These are phyloP conservation scores for Suhomyces kunorum DNA, from an alignment of 1,139 yeast genomes.

Conservation along the genomic window DNA sequence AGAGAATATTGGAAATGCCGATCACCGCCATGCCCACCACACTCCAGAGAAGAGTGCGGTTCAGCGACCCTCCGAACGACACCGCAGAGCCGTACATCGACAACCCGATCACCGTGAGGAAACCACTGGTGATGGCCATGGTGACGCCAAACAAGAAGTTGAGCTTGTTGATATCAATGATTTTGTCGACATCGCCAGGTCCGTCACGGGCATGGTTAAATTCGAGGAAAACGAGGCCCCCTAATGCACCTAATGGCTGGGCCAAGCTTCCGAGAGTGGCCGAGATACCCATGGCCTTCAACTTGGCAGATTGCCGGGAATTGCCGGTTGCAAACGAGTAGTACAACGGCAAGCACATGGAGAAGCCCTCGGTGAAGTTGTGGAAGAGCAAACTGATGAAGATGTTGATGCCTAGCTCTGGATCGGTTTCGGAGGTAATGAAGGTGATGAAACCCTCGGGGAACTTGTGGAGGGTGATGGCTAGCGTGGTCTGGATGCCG, in stretches of 20 bases:
- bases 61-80: constrained; percentile 64
- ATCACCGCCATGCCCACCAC: constrained; percentile 47
- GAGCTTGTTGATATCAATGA: constrained; percentile 35
- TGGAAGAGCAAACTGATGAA: constrained; percentile 84
- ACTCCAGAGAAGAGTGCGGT: constrained; percentile 54
- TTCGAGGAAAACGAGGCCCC: constrained; percentile 63
- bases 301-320: constrained; percentile 39
- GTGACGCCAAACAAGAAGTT: constrained; percentile 60
- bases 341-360: constrained; percentile 88
- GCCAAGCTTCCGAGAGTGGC: constrained; percentile 77
- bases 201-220: constrained; percentile 31
- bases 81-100: constrained; percentile 85
- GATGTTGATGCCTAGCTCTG: constrained; percentile 72
- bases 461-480: constrained; percentile 83
- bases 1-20: constrained; percentile 28
- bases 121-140: constrained; percentile 80
- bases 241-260: constrained; percentile 85
- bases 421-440: constrained; percentile 74
- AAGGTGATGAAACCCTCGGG: constrained; percentile 95
- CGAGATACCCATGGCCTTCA: constrained; percentile 64
- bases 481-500: constrained; percentile 87
- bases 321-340: constrained; percentile 50
- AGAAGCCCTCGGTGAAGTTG: constrained; percentile 93
- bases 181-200: constrained; percentile 16
- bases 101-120: constrained; percentile 73